Evolutionary conservation across 768 basidiomycete species (phyloP).

Genomic region (Chalciporus sphaerocephalus): DNA sequence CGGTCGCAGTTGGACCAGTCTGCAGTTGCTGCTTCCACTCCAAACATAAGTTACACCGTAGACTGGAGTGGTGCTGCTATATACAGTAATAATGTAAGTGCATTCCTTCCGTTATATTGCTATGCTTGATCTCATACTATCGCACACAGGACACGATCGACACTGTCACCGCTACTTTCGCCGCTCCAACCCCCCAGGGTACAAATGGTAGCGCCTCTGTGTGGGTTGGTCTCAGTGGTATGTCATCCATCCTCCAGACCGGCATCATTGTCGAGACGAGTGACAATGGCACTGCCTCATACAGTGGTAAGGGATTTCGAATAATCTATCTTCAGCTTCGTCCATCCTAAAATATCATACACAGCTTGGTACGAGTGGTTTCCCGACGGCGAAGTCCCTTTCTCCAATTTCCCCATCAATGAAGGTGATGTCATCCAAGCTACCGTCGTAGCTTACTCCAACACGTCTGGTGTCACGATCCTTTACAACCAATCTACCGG

Average conservation of each 20-base stretch:
- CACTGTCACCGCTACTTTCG: slow-evolving; percentile 17
- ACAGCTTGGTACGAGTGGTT: slow-evolving; percentile 25
- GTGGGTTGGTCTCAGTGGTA: slow-evolving; percentile 23
- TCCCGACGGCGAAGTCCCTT: slow-evolving; percentile 11
- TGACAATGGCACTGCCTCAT: background rate
- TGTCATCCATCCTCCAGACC: slow-evolving; percentile 18
- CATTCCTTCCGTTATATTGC: background rate
- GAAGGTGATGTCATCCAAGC: slow-evolving; percentile 15
- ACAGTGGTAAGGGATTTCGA: too few species aligned
- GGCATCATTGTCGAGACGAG: slow-evolving; percentile 15
- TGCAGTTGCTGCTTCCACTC: too few species aligned
- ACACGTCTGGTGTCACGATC: slow-evolving; percentile 14
- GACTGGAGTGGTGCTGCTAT: slow-evolving; percentile 19
- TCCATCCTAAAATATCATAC: too few species aligned
- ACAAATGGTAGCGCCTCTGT: slow-evolving; percentile 9
- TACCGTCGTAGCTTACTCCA: slow-evolving; percentile 15
- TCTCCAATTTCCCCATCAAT: slow-evolving; percentile 12
- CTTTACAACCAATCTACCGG: slow-evolving; percentile 19
- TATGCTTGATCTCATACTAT: slow-evolving; percentile 1
- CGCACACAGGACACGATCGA: slow-evolving; percentile 18
- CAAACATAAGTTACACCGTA: slow-evolving; percentile 13
- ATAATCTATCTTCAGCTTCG: too few species aligned
- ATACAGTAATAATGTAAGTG: slow-evolving; percentile 7
- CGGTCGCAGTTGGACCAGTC: too few species aligned
- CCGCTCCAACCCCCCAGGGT: slow-evolving; percentile 13